A percentile compares a stretch with the other conserved stretches of the same genome.
Conservation (phyloP, 2,329 filamentous ascomycete genomes). For the Pseudogymnoascus sp. region DNA sequence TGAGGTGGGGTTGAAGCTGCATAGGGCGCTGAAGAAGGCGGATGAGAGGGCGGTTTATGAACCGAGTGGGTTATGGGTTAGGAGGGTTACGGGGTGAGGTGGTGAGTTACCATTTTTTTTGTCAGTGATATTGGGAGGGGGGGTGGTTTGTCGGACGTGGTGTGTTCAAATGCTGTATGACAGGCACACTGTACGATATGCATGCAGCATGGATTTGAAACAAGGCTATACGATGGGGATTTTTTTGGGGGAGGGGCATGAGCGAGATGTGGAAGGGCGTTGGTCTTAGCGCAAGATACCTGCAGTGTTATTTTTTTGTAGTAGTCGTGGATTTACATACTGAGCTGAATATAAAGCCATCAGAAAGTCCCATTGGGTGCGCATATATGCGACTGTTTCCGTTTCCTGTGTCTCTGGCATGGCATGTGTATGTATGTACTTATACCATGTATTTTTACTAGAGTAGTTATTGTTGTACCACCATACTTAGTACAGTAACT, state of each 20-base stretch:
- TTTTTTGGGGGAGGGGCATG: neutral
- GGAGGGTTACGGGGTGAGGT: slow-evolving; percentile 57
- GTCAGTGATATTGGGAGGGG: neutral
- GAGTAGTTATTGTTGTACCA: no score
- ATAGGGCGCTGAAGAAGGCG: slow-evolving; percentile 53
- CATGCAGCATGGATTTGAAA: slow-evolving; percentile 7
- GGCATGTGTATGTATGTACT: no score
- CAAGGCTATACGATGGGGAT: neutral
- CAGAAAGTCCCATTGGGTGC: neutral
- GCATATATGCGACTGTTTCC: neutral
- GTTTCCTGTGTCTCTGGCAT: neutral
- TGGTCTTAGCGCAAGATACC: slow-evolving; percentile 1
- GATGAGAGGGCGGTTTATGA: slow-evolving; percentile 59
- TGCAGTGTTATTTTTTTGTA: neutral
- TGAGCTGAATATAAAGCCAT: neutral
- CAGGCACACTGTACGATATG: neutral
- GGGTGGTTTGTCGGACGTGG: neutral
- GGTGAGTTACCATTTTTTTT: neutral
- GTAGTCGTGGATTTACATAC: neutral
- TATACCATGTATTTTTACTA: no score
- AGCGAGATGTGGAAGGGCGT: neutral
- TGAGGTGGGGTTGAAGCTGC: slow-evolving; percentile 65
- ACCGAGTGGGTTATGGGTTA: slow-evolving; percentile 66
- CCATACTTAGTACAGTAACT: neutral
- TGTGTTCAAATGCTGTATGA: slow-evolving; percentile 3